Base-by-base conservation (phyloP, 176 grass and related monocot genomes). In the Lolium rigidum region DNA sequence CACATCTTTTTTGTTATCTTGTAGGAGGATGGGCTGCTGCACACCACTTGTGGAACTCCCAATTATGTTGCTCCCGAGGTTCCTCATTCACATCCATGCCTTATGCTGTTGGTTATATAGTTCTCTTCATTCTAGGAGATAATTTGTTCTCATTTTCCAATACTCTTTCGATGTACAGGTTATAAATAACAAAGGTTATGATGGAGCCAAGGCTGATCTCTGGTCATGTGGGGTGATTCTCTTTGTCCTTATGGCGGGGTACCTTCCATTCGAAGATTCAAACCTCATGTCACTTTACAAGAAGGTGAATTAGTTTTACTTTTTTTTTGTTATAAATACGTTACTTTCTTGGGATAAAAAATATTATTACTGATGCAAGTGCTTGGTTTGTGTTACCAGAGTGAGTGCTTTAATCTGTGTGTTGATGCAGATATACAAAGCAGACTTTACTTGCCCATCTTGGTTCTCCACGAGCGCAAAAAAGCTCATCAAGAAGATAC, bases 41-140 rank as follows among this genome's bases (percentile, higher is more conserved):
- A 99, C 60, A 99, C 94, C 28, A 91, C 97, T 41, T 99, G 97
- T 50, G 97, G 97, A 82, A 99, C 97, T 85, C 97, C 97, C 65
- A 99, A 99, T 87, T 99, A 99, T 87, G 97, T 99, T 80, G 97
- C 97, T 43, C 97, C 94, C 31, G 97, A 99, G 94, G 97, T 99
- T 5, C 10, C 41, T 78, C 0, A 3, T 49, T 49, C 18, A 16
- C 41, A 44, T 52, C 75, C 69, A 83, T 76, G 7, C 61, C 7
- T 81, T 78, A 56, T 84, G 89, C 77, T 84, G 89, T 80, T 64
- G 68, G 9, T 76, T 72, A 71, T 63, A 2, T 71, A 59, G 4
- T 74, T 75, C 28, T 82, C 31, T 74, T 72, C 61, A 67, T 35
- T 80, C 3, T 22, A 58, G 43, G 79, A 50, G 82, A 28, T 85